Percentiles rank a stretch among this genome's conserved stretches.
Evolutionary conservation across 768 basidiomycete species (phyloP).

Genomic region (Lactarius akahatsu): DNA sequence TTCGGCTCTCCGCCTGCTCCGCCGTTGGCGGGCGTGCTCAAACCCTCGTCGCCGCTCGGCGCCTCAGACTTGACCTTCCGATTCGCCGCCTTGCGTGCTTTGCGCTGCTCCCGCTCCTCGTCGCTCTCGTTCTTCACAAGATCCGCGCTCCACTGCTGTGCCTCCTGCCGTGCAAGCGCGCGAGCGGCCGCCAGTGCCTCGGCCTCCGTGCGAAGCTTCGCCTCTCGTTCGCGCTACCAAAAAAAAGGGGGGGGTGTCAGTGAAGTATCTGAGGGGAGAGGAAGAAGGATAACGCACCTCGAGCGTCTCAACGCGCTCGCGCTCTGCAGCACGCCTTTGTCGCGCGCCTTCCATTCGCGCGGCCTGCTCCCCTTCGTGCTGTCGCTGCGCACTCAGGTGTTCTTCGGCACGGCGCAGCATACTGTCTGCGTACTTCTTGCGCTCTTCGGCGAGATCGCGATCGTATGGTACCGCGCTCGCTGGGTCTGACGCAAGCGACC

Average conservation of each 20-base stretch:
- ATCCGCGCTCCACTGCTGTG: slow-evolving; percentile 72
- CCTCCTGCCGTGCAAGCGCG: slow-evolving; percentile 71
- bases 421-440: slow-evolving; percentile 85
- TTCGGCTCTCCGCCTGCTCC: slow-evolving; percentile 43
- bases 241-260: background rate
- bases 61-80: slow-evolving; percentile 46
- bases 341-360: slow-evolving; percentile 77
- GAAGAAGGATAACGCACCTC: slow-evolving; percentile 50
- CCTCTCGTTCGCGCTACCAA: slow-evolving; percentile 56
- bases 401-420: slow-evolving; percentile 81
- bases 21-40: slow-evolving; percentile 42
- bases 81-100: slow-evolving; percentile 52
- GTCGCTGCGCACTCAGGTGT: slow-evolving; percentile 68
- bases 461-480: slow-evolving; percentile 75
- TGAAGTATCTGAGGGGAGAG: background rate
- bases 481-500: slow-evolving; percentile 73
- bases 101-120: slow-evolving; percentile 70
- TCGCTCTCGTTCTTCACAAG: slow-evolving; percentile 62
- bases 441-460: slow-evolving; percentile 83
- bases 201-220: slow-evolving; percentile 64
- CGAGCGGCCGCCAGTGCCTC: slow-evolving; percentile 82
- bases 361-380: slow-evolving; percentile 67
- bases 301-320: slow-evolving; percentile 57
- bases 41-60: slow-evolving; percentile 37
- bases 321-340: slow-evolving; percentile 77